Evolutionary conservation across 192 early-diverging fungal species (phyloP).

Genomic region (Allomyces javanicus): DNA sequence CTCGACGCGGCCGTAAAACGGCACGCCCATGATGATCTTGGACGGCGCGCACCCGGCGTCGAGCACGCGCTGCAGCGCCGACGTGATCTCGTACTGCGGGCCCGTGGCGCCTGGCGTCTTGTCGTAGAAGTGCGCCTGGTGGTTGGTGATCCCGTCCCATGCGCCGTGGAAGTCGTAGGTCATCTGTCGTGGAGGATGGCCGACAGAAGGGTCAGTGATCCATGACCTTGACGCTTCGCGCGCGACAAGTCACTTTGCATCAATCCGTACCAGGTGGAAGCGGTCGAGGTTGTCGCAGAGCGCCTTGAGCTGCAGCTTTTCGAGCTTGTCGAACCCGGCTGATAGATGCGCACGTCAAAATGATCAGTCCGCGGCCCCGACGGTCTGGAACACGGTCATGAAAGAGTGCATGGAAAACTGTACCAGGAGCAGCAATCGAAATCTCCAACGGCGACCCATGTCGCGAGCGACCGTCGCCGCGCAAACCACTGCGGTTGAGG

Average conservation of each 20-base stretch:
- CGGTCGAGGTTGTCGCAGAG: conserved; percentile 9
- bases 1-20: conserved; percentile 10
- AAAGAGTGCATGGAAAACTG: too few species aligned
- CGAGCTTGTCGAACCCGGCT: conserved; percentile 14
- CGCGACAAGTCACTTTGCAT: background rate
- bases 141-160: conserved; percentile 13
- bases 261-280: conserved; percentile 6
- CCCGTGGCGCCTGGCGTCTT: background rate
- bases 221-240: background rate
- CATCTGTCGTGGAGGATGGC: conserved; percentile 1
- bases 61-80: conserved; percentile 7
- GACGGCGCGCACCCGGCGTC: conserved; percentile 8
- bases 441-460: too few species aligned
- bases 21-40: conserved; percentile 11
- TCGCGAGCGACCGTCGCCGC: too few species aligned
- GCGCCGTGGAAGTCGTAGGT: conserved; percentile 15
- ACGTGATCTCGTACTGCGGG: background rate
- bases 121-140: conserved; percentile 15
- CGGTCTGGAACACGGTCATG: too few species aligned
- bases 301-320: conserved; percentile 8
- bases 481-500: too few species aligned
- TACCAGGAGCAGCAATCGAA: too few species aligned
- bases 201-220: background rate
- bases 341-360: too few species aligned
- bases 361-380: too few species aligned